These are phyloP conservation scores for Phaeosphaeriaceae sp. DNA, from an alignment of 2,329 filamentous ascomycete species.

Conservation along the genomic window DNA sequence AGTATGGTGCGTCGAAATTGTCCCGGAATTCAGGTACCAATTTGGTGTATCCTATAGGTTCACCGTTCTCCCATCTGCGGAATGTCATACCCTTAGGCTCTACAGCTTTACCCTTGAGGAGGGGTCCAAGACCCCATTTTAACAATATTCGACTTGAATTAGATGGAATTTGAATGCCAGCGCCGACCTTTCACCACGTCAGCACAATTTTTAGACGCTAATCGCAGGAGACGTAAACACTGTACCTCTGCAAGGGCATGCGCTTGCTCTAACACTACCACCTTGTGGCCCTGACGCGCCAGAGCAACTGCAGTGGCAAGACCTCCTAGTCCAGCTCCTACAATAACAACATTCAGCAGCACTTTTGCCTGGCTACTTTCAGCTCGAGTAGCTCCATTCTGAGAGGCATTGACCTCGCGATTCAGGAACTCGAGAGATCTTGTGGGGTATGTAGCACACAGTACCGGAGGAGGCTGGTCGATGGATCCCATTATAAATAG, in stretches of 20 bases:
- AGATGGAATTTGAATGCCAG: slow-evolving; percentile 22
- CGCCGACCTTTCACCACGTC: slow-evolving; percentile 9
- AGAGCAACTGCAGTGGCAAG: slow-evolving; percentile 56
- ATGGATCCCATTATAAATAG: no score
- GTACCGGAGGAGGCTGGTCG: no score
- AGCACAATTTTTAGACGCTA: no score
- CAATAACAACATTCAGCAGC: slow-evolving; percentile 24
- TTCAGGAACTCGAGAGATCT: no score
- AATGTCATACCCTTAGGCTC: slow-evolving; percentile 57
- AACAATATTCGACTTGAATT: slow-evolving; percentile 53
- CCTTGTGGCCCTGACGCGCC: slow-evolving; percentile 18
- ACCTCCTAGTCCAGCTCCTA: slow-evolving; percentile 50
- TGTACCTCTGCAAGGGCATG: slow-evolving; percentile 45
- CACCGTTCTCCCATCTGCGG: slow-evolving; percentile 58
- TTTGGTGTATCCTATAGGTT: slow-evolving; percentile 56
- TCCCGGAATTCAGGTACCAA: slow-evolving; percentile 45
- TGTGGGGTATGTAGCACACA: no score
- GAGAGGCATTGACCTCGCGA: no score
- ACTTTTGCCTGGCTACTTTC: no score
- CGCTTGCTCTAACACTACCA: slow-evolving; percentile 17
- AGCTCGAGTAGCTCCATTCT: no score
- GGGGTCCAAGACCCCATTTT: slow-evolving; percentile 51
- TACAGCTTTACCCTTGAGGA: slow-evolving; percentile 7
- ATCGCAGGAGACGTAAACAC: no score
- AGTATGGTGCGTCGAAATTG: slow-evolving; percentile 17